Base-by-base conservation (phyloP, 495 filamentous ascomycete species). In the Glonium stellatum region DNA sequence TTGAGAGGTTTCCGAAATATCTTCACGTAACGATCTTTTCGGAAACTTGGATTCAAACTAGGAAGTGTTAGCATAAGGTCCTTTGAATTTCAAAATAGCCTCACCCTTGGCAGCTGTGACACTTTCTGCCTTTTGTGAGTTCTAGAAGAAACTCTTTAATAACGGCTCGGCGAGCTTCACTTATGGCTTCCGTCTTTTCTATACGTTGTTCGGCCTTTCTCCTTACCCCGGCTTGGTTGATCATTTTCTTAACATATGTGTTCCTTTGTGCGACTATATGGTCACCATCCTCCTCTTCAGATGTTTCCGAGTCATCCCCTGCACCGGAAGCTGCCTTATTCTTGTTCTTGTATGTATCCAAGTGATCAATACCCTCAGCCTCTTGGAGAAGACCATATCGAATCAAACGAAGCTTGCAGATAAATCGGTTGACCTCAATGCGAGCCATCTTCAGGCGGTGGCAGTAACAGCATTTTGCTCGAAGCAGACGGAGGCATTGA, bases 381-480 rank as follows among this genome's bases (percentile, higher is more conserved):
- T 90, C 87, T 44, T 85, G 77, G 54, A 95, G 76, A 53, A 97
- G 77, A 13, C 95, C 95, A 66, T 88, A 83, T 65, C 91, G 87
- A 54, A 97, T 80, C 36, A 99, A 79, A 59, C 84, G 86, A 57
- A 99, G 76, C 73, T 96, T 95, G 79, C 90, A 97, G 49, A 77
- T 72, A 70, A 86, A 90, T 57, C 83, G 76, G 72, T 93, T 87
- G 61, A 95, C 75, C 63, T 87, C 81, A 39, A 80, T 75, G 52
- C 87, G 84, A 21, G 86, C 75, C 72, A 96, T 77, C 67, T 86
- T 89, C 61, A 97, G 79, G 46, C 82, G 82, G 65, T 89, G 85
- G 75, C 95, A 99, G 73, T 92, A 96, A 54, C 85, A 79, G 72
- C 95, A 99, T 76, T 89, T 88, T 42, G 87, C 85, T 55, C 89